A percentile compares a stretch with the other conserved stretches of the same genome.
These are phyloP conservation scores for Botrytis medusae DNA, from an alignment of 2,329 filamentous ascomycete genomes.

Conservation along the genomic window DNA sequence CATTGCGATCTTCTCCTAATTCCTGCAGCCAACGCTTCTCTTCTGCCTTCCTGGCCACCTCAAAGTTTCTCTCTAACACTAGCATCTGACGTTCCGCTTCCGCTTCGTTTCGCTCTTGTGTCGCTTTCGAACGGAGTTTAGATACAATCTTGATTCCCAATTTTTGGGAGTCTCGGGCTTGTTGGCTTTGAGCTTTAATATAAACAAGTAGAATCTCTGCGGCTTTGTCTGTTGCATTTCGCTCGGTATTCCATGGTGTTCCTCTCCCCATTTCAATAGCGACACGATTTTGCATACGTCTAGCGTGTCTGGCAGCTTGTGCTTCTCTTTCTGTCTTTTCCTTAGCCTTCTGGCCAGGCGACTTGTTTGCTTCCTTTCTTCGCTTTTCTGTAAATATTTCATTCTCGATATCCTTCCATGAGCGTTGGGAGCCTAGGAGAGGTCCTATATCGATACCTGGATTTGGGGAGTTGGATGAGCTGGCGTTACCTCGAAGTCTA, in stretches of 20 bases:
- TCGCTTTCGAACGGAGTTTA: not conserved
- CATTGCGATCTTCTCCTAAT: not conserved
- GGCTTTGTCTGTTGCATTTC: not conserved
- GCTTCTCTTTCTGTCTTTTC: not conserved
- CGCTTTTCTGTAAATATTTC: fast-evolving
- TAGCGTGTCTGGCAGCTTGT: not conserved
- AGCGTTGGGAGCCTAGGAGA: not conserved
- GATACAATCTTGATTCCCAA: not conserved
- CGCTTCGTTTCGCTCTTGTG: not conserved
- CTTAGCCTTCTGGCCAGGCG: not conserved
- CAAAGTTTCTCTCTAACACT: not conserved
- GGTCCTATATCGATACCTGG: not conserved
- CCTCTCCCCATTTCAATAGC: not conserved
- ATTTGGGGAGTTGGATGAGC: too few relatives aligned
- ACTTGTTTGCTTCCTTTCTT: not conserved
- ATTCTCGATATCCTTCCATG: not conserved
- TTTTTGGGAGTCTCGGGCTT: not conserved
- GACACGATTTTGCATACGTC: not conserved
- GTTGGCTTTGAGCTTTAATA: not conserved
- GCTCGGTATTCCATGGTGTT: not conserved
- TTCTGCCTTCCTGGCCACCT: not conserved
- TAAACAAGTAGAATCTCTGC: not conserved
- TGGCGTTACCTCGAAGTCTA: not conserved
- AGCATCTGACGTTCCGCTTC: not conserved
- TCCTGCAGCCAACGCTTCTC: not conserved